phyloP scores from a whole-genome alignment of 2,329 filamentous ascomycete genomes.

The Purpureocillium takamizusanense region DNA sequence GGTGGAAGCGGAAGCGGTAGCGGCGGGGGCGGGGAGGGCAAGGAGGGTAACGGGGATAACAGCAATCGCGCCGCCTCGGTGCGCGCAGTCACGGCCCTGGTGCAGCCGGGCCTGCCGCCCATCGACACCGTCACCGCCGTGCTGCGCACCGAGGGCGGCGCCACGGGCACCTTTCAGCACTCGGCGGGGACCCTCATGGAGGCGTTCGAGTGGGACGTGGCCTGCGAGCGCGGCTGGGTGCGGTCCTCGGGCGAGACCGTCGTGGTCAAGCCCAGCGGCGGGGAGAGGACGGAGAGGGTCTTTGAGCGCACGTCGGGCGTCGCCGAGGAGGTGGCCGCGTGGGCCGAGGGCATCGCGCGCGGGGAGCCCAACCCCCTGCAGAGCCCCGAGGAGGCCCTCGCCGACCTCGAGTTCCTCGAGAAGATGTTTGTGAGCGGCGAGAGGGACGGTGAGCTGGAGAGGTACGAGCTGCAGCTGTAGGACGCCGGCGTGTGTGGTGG shows the following conservation, averaged over 20 bases:
- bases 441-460: constrained; percentile 27
- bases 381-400: constrained; percentile 47
- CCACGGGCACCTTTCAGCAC: constrained; percentile 46
- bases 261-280: constrained; percentile 25
- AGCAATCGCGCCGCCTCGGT: constrained; percentile 34
- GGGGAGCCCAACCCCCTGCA: constrained; percentile 42
- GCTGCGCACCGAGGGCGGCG: constrained; percentile 42
- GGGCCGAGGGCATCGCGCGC: constrained; percentile 42
- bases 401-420: constrained; percentile 51
- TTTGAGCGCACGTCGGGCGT: constrained; percentile 46
- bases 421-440: constrained; percentile 39
- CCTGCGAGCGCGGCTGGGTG: constrained; percentile 48
- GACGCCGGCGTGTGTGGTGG: neutral
- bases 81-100: constrained; percentile 44
- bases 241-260: constrained; percentile 33
- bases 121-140: constrained; percentile 58
- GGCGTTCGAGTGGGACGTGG: constrained; percentile 46
- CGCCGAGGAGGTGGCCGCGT: constrained; percentile 50
- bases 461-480: constrained; percentile 22
- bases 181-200: constrained; percentile 46
- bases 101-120: constrained; percentile 50
- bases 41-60: no score
- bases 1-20: no score
- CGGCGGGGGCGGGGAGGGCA: no score
- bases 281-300: constrained; percentile 23